Percentiles rank a stretch among this genome's conserved stretches.
These are phyloP conservation scores for Ocimum tenuiflorum DNA, from an alignment of 257 asterid species.

Conservation along the genomic window DNA sequence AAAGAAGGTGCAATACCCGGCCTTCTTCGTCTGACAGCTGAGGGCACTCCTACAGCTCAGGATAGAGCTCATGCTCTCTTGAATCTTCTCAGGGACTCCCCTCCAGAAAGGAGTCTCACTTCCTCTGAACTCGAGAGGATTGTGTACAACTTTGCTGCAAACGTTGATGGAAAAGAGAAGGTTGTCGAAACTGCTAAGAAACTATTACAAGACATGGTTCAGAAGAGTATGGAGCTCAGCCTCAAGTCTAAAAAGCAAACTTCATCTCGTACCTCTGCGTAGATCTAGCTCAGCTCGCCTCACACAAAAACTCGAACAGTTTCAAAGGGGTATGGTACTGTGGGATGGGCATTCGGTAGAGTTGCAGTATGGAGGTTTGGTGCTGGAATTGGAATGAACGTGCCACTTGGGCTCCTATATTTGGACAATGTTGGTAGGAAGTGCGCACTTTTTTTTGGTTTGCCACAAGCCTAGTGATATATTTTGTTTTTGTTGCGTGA, in stretches of 20 bases:
- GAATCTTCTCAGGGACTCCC: conserved; percentile 65
- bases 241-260: conserved; percentile 31
- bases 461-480: background rate
- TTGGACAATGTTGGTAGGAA: background rate
- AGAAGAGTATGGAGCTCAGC: conserved; percentile 59
- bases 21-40: conserved; percentile 73
- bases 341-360: conserved; percentile 1
- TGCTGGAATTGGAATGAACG: background rate
- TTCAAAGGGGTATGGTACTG: conserved; percentile 4
- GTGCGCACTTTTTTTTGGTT: background rate
- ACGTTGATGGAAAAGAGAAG: conserved; percentile 58
- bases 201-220: conserved; percentile 59
- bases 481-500: background rate
- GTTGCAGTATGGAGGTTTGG: background rate
- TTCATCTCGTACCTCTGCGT: conserved; percentile 33
- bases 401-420: conserved; percentile 14
- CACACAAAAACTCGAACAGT: conserved; percentile 1
- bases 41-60: conserved; percentile 68
- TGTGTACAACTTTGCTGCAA: conserved; percentile 63
- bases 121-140: conserved; percentile 63
- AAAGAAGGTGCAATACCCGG: conserved; percentile 89
- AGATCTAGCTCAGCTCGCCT: conserved; percentile 9
- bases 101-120: conserved; percentile 43
- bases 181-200: conserved; percentile 79
- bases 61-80: conserved; percentile 61